Evolutionary conservation across 2,329 filamentous ascomycete genomes (phyloP).

Genomic region (Helotiales sp.): DNA sequence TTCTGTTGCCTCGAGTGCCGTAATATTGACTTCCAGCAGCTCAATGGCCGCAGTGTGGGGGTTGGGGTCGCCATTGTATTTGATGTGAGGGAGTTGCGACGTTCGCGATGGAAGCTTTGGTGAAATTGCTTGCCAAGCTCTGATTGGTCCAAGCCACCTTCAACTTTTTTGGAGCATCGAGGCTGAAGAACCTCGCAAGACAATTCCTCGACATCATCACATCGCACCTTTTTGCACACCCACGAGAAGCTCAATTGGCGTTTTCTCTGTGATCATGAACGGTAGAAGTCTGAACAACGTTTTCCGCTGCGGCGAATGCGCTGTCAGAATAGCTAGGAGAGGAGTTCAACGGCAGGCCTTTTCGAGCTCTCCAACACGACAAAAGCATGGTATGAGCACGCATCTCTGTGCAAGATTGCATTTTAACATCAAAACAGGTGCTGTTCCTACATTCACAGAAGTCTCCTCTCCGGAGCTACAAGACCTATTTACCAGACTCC

Average conservation of each 20-base stretch:
- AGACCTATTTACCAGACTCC: slow-evolving; percentile 55
- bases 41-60: slow-evolving; percentile 64
- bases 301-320: slow-evolving; percentile 30
- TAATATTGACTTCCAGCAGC: slow-evolving; percentile 70
- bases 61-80: slow-evolving; percentile 38
- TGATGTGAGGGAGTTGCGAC: slow-evolving; percentile 20
- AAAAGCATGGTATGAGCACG: slow-evolving; percentile 35
- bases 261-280: slow-evolving; percentile 28
- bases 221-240: background rate
- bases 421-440: slow-evolving; percentile 26
- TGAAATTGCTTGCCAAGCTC: slow-evolving; percentile 31
- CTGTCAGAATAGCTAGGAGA: slow-evolving; percentile 21
- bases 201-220: background rate
- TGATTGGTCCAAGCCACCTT: slow-evolving; percentile 26
- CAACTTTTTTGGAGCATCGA: slow-evolving; percentile 12
- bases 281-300: slow-evolving; percentile 22
- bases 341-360: slow-evolving; percentile 35
- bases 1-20: slow-evolving; percentile 61
- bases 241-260: slow-evolving; percentile 8
- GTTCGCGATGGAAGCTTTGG: slow-evolving; percentile 25
- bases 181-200: background rate
- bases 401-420: background rate
- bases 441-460: slow-evolving; percentile 49
- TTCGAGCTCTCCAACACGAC: slow-evolving; percentile 36
- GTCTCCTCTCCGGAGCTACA: slow-evolving; percentile 61